Base-by-base conservation (phyloP, 306 rosid genomes). In the Cyamopsis tetragonoloba region DNA sequence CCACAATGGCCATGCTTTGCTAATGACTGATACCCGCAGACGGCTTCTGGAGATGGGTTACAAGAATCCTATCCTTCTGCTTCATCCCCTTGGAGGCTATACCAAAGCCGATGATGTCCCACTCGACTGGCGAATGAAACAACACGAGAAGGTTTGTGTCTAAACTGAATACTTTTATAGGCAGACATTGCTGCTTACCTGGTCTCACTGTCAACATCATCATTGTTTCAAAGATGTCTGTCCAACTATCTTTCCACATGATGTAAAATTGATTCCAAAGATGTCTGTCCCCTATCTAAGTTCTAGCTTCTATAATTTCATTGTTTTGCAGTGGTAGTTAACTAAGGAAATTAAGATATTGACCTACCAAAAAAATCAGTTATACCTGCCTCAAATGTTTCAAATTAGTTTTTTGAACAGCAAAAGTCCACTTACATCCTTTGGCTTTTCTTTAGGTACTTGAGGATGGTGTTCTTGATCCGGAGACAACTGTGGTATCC, bases 31-130 rank as follows among this genome's bases (percentile, higher is more conserved):
- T 50, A 95, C 99, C 23, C 99, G 99, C 15, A 85, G 72, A 65
- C 84, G 97, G 41, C 95, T 95, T 48, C 97, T 95, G 24, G 95
- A 95, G 20, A 88, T 95, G 97, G 99, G 99, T 11, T 95, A 88
- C 73, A 88, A 87, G 91, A 95, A 95, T 70, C 99, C 99, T 18
- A 47, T 95, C 58, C 92, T 95, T 50, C 81, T 95, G 85, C 99
- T 95, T 75, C 96, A 95, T 82, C 99, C 99, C 7, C 74, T 91
- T 37, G 99, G 99, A 48, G 99, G 99, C 73, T 91, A 86, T 50
- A 95, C 99, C 50, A 95, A 91, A 79, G 99, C 96, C 22, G 99
- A 95, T 81, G 99, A 95, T 75, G 95, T 95, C 34, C 99, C 99
- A 18, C 97, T 95, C 44, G 78, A 62, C 60, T 95, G 99, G 99